These are phyloP conservation scores for Dipodascopsis uninucleata DNA, from an alignment of 805 yeast genomes.

Conservation along the genomic window DNA sequence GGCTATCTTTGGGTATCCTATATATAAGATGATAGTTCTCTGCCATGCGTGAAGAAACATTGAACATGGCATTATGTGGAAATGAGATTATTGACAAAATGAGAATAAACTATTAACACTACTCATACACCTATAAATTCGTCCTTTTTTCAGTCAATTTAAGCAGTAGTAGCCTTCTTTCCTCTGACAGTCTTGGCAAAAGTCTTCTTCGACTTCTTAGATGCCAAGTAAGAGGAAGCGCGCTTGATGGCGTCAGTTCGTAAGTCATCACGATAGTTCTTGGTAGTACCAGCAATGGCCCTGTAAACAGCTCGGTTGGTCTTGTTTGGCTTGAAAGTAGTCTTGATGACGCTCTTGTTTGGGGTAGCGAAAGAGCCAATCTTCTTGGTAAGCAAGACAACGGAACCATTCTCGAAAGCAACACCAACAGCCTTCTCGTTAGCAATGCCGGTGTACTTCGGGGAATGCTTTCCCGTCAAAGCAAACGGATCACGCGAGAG, in stretches of 20 bases:
- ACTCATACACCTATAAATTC: too few relatives aligned
- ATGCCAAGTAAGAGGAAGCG: slow-evolving; percentile 44
- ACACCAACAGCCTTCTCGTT: slow-evolving; percentile 51
- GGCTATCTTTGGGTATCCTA: too few relatives aligned
- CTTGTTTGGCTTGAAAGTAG: slow-evolving; percentile 44
- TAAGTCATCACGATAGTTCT: slow-evolving; percentile 50
- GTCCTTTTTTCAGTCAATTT: too few relatives aligned
- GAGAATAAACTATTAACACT: background rate
- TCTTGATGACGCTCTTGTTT: slow-evolving; percentile 40
- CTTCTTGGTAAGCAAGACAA: slow-evolving; percentile 43
- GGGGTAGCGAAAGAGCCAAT: slow-evolving; percentile 47
- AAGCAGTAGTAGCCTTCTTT: slow-evolving; percentile 19
- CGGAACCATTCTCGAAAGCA: slow-evolving; percentile 38
- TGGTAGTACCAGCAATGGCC: slow-evolving; percentile 45
- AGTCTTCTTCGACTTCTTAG: slow-evolving; percentile 41
- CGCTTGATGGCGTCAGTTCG: slow-evolving; percentile 45
- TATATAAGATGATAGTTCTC: too few relatives aligned
- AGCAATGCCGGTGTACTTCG: slow-evolving; percentile 47
- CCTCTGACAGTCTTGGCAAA: slow-evolving; percentile 30
- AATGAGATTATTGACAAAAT: background rate
- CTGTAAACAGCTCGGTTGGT: slow-evolving; percentile 44
- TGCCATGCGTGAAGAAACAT: background rate
- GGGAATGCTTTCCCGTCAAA: slow-evolving; percentile 46
- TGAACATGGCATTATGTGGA: background rate
- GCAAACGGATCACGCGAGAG: slow-evolving; percentile 52